Conservation (phyloP, 164 flowering plant species). For the Kingdonia uniflora region DNA sequence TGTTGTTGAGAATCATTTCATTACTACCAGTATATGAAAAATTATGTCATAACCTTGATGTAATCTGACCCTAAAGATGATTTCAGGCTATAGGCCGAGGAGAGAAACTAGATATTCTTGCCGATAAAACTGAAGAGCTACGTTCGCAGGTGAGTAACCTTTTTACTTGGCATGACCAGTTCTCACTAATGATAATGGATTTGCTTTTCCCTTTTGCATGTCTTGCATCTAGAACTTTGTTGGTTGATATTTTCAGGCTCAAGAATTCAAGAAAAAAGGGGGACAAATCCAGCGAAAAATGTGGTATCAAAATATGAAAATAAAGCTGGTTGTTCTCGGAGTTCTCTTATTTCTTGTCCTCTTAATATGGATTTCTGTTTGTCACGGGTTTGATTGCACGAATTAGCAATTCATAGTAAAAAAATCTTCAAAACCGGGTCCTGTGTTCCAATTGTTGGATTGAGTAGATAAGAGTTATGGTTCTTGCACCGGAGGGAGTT, state of each 20-base stretch:
- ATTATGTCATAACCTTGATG: too few species aligned
- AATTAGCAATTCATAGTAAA: constrained; percentile 22
- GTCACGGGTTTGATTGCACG: constrained; percentile 79
- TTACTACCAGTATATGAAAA: too few species aligned
- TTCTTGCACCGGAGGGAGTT: too few species aligned
- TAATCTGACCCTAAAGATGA: not conserved
- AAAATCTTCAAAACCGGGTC: not conserved
- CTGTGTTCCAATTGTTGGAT: too few species aligned
- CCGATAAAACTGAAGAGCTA: constrained; percentile 64
- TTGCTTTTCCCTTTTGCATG: not conserved
- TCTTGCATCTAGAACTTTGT: not conserved
- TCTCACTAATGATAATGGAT: not conserved
- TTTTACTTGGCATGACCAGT: not conserved
- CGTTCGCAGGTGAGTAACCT: constrained; percentile 40
- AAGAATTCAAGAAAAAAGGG: constrained; percentile 52
- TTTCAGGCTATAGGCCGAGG: constrained; percentile 76
- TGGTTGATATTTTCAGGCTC: constrained; percentile 43
- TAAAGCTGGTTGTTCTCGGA: constrained; percentile 74
- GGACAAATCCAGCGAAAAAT: constrained; percentile 65
- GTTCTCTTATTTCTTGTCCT: constrained; percentile 61
- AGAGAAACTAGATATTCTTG: constrained; percentile 46
- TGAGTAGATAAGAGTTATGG: too few species aligned
- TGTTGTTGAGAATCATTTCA: too few species aligned
- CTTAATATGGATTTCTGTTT: constrained; percentile 71
- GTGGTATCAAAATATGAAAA: constrained; percentile 96